Conservation (phyloP, 768 basidiomycete genomes). For the Tylopilus rubrobrunneus region DNA sequence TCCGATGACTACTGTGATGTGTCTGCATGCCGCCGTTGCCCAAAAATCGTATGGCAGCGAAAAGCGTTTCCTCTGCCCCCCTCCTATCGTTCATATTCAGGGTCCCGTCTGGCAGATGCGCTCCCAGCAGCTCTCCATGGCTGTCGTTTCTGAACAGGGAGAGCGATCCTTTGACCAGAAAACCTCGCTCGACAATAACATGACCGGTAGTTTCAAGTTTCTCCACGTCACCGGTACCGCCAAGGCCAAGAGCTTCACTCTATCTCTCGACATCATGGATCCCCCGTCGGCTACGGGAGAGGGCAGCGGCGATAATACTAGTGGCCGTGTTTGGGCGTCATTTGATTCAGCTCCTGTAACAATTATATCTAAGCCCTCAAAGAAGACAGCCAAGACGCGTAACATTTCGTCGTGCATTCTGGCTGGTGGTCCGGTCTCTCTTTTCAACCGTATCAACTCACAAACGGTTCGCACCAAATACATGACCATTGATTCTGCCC, state of each 20-base stretch:
- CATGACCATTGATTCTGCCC: constrained; percentile 86
- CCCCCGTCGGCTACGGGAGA: constrained; percentile 52
- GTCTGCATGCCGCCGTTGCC: constrained; percentile 87
- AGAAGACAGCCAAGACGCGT: constrained; percentile 95
- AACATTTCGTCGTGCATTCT: constrained; percentile 89
- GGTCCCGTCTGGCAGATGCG: constrained; percentile 85
- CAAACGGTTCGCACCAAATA: constrained; percentile 97
- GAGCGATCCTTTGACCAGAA: constrained; percentile 84
- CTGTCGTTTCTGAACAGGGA: constrained; percentile 78
- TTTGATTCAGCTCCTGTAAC: constrained; percentile 91
- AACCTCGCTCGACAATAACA: constrained; percentile 75
- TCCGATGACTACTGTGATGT: constrained; percentile 89
- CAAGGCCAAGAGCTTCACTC: constrained; percentile 86
- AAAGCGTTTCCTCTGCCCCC: constrained; percentile 91
- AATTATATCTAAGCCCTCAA: constrained; percentile 95
- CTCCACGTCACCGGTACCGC: constrained; percentile 85
- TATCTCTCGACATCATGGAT: constrained; percentile 81
- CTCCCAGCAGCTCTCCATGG: constrained; percentile 77
- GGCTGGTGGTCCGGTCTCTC: constrained; percentile 82
- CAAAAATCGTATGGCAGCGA: constrained; percentile 97
- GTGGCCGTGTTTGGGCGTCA: constrained; percentile 81
- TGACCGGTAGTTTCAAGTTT: constrained; percentile 89
- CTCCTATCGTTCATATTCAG: constrained; percentile 89
- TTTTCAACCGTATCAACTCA: constrained; percentile 95
- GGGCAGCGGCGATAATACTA: constrained; percentile 27